These are phyloP conservation scores for Epichloe amarillans DNA, from an alignment of 2,329 filamentous ascomycete genomes.

Conservation along the genomic window DNA sequence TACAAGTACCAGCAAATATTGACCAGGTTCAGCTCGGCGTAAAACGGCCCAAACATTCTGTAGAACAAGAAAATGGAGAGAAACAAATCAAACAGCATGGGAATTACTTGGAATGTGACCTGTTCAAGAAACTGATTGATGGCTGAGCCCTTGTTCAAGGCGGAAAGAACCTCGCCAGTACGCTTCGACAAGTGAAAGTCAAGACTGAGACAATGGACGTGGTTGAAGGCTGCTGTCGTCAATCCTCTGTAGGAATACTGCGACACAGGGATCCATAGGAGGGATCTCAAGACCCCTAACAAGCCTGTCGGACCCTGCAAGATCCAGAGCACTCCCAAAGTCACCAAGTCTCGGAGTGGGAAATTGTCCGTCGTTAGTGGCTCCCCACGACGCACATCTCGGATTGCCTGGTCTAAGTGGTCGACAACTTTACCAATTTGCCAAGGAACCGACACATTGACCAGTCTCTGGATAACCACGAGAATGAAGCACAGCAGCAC, in stretches of 20 bases:
- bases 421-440: slow-evolving; percentile 74
- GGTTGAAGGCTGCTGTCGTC: slow-evolving; percentile 90
- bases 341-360: slow-evolving; percentile 21
- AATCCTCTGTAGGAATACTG: slow-evolving; percentile 94
- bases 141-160: slow-evolving; percentile 86
- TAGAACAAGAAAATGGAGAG: slow-evolving; percentile 76
- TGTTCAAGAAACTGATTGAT: slow-evolving; percentile 97
- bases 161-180: slow-evolving; percentile 90
- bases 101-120: slow-evolving; percentile 87
- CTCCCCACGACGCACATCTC: slow-evolving; percentile 31
- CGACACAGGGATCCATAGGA: slow-evolving; percentile 90
- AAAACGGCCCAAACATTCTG: slow-evolving; percentile 46
- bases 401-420: slow-evolving; percentile 42
- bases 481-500: slow-evolving; percentile 74
- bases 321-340: slow-evolving; percentile 57
- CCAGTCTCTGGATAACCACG: slow-evolving; percentile 63
- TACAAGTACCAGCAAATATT: slow-evolving; percentile 96
- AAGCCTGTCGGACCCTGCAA: slow-evolving; percentile 83
- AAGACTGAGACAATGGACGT: slow-evolving; percentile 86
- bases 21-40: slow-evolving; percentile 76
- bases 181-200: slow-evolving; percentile 96
- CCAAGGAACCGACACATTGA: slow-evolving; percentile 76
- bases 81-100: slow-evolving; percentile 83
- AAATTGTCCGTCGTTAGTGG: slow-evolving; percentile 21
- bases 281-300: slow-evolving; percentile 66